Conservation (phyloP, 75 land plant species). For the Sequoia sempervirens region DNA sequence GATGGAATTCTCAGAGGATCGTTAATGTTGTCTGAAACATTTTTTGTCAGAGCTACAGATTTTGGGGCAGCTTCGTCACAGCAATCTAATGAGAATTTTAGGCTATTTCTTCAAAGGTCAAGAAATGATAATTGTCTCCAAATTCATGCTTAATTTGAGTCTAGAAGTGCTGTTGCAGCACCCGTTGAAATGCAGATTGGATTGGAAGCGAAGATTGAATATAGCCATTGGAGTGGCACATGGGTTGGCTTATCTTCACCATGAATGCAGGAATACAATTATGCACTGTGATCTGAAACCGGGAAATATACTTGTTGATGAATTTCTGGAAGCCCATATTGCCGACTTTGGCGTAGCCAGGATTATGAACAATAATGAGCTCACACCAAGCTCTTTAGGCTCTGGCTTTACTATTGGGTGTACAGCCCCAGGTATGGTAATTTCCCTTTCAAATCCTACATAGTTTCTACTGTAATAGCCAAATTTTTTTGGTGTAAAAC, state of each 20-base stretch:
- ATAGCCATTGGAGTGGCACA: not conserved
- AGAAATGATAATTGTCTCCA: not conserved
- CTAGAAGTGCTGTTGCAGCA: not conserved
- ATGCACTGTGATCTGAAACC: not conserved
- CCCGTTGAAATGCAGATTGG: not conserved
- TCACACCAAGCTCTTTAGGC: not conserved
- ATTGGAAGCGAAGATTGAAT: not conserved
- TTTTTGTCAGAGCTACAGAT: too few relatives aligned
- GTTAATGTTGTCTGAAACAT: not conserved
- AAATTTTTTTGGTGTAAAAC: not conserved
- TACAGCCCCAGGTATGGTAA: not conserved
- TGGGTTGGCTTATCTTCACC: not conserved
- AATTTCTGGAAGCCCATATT: not conserved
- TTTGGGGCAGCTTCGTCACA: too few relatives aligned
- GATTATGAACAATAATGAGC: not conserved
- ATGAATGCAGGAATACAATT: not conserved
- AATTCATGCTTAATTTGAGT: not conserved
- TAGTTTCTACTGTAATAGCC: not conserved
- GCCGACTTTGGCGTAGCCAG: not conserved
- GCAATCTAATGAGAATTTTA: not conserved
- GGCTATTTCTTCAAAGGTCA: not conserved
- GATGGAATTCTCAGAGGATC: not conserved
- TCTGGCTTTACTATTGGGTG: not conserved
- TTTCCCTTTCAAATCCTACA: not conserved
- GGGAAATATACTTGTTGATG: not conserved